Evolutionary conservation across 495 filamentous ascomycete species (phyloP).

Genomic region (Xylaria intraflava): DNA sequence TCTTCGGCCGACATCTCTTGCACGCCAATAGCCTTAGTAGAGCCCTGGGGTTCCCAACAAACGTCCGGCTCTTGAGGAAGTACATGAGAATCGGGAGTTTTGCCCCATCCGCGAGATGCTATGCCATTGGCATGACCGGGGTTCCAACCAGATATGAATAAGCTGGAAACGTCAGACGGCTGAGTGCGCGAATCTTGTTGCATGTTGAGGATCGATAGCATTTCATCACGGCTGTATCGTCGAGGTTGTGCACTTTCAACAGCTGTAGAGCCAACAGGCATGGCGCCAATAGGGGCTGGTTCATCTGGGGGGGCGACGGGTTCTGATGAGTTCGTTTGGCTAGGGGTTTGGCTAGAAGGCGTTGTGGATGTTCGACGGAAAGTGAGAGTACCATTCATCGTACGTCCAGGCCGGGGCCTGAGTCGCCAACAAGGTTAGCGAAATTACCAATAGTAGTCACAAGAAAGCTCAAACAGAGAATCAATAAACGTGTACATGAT

Average conservation of each 20-base stretch:
- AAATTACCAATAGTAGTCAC: constrained; percentile 16
- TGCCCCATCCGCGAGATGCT: constrained; percentile 66
- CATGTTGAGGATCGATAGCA: constrained; percentile 68
- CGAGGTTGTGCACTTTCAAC: constrained; percentile 35
- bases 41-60: constrained; percentile 82
- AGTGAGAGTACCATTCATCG: constrained; percentile 77
- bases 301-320: constrained; percentile 28
- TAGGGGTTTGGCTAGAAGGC: constrained; percentile 50
- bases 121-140: constrained; percentile 59
- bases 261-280: constrained; percentile 31
- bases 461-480: neutral
- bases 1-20: constrained; percentile 76
- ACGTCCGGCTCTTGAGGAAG: constrained; percentile 62
- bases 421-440: constrained; percentile 8
- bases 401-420: constrained; percentile 43
- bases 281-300: constrained; percentile 29
- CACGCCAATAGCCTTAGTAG: constrained; percentile 63
- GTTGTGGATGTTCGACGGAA: constrained; percentile 73
- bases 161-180: constrained; percentile 53
- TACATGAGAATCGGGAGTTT: constrained; percentile 60
- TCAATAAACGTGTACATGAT: neutral
- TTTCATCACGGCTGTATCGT: constrained; percentile 74
- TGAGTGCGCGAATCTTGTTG: constrained; percentile 46
- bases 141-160: constrained; percentile 71
- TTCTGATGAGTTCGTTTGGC: constrained; percentile 48